Percentiles rank a stretch among this genome's conserved stretches.
These are phyloP conservation scores for Raphanus sativus DNA, from an alignment of 345 rosid genomes.

Conservation along the genomic window DNA sequence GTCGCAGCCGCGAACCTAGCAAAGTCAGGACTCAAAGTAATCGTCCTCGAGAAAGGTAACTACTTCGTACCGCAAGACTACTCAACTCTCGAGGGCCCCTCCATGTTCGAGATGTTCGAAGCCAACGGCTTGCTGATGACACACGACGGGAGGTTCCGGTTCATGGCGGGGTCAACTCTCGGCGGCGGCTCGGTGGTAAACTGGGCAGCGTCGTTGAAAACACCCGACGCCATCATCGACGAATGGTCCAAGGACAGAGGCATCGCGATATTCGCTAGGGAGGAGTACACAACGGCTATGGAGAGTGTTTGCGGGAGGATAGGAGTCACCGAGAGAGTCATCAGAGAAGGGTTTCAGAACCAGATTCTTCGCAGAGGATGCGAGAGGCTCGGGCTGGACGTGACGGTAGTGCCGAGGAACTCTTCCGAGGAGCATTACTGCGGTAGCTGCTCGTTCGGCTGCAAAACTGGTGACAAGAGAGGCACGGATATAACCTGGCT, in stretches of 20 bases:
- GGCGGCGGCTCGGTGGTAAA: slow-evolving; percentile 74
- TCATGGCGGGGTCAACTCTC: slow-evolving; percentile 62
- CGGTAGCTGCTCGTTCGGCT: slow-evolving; percentile 63
- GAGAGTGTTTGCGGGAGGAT: slow-evolving; percentile 48
- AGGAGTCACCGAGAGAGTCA: slow-evolving; percentile 51
- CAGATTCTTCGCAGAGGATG: slow-evolving; percentile 65
- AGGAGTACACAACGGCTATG: slow-evolving; percentile 54
- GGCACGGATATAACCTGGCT: slow-evolving; percentile 66
- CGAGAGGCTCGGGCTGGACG: slow-evolving; percentile 57
- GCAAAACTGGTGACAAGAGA: slow-evolving; percentile 61
- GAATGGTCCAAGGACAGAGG: slow-evolving; percentile 58
- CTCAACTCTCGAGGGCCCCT: slow-evolving; percentile 64
- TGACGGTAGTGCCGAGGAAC: slow-evolving; percentile 50
- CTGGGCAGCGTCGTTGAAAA: slow-evolving; percentile 61
- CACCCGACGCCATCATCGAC: slow-evolving; percentile 49
- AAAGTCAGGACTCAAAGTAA: slow-evolving; percentile 54
- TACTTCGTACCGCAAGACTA: slow-evolving; percentile 56
- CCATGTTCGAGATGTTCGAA: slow-evolving; percentile 58
- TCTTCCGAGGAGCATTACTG: slow-evolving; percentile 55
- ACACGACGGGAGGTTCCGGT: slow-evolving; percentile 42
- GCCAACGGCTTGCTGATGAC: slow-evolving; percentile 45
- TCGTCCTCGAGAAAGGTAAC: slow-evolving; percentile 71
- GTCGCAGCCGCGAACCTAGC: slow-evolving; percentile 76
- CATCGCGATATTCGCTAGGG: slow-evolving; percentile 44
- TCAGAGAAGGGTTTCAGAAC: slow-evolving; percentile 64